Percentiles rank a stretch among this genome's conserved stretches.
These are phyloP conservation scores for Fusarium sp. DNA, from an alignment of 2,329 filamentous ascomycete species.

Conservation along the genomic window DNA sequence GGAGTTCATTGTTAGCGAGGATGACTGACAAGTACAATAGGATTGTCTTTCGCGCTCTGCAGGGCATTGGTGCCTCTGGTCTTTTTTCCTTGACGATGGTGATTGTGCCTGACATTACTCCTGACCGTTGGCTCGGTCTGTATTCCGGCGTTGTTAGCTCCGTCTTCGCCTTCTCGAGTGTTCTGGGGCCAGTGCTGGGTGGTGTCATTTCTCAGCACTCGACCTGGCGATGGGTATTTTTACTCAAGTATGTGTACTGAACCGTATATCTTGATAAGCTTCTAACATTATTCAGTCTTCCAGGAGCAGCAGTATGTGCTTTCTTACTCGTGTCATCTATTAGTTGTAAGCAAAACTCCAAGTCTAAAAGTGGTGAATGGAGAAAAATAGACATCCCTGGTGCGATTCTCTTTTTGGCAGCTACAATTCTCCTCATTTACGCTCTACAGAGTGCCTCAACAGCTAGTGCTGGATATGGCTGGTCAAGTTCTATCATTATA, in stretches of 20 bases:
- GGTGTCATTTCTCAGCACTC: constrained; percentile 19
- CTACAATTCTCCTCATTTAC: constrained; percentile 2
- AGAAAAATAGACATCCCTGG: neutral
- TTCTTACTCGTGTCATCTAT: neutral
- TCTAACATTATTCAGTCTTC: neutral
- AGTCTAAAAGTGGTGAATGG: neutral
- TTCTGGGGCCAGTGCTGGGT: constrained; percentile 13
- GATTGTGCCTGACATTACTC: neutral
- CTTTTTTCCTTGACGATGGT: neutral
- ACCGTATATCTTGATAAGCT: no score
- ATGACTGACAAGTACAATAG: neutral
- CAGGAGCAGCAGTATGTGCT: neutral
- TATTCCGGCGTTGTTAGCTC: constrained; percentile 3
- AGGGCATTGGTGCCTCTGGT: constrained; percentile 1
- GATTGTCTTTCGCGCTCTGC: neutral
- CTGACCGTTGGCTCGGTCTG: neutral
- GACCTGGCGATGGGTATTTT: constrained; percentile 22
- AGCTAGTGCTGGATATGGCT: neutral
- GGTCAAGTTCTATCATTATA: neutral
- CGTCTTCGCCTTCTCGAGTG: constrained; percentile 16
- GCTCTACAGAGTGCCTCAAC: constrained; percentile 1
- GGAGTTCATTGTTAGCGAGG: neutral
- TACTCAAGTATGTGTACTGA: constrained; percentile 9
- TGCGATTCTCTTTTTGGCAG: neutral
- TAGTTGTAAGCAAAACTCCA: neutral